Percentiles rank a stretch among this genome's conserved stretches.
phyloP scores from a whole-genome alignment of 495 filamentous ascomycete genomes.

The Lindgomyces ingoldianus region DNA sequence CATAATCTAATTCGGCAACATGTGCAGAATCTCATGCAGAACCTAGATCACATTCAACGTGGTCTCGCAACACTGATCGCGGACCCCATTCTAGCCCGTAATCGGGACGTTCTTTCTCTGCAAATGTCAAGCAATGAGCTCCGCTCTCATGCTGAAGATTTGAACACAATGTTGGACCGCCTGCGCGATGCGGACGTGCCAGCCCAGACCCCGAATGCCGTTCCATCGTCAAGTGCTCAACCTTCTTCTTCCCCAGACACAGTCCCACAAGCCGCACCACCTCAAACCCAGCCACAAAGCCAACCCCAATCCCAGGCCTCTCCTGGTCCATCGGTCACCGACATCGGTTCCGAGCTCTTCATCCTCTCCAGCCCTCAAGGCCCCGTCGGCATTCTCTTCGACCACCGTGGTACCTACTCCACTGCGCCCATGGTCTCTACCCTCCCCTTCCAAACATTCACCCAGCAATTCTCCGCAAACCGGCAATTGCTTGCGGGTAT shows the following conservation, averaged over 20 bases:
- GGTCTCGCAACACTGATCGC: conserved; percentile 20
- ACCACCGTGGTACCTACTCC: conserved; percentile 33
- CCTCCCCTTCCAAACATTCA: conserved; percentile 32
- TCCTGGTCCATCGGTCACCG: neutral
- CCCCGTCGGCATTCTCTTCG: conserved; percentile 34
- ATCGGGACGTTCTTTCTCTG: conserved; percentile 22
- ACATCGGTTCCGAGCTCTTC: conserved; percentile 28
- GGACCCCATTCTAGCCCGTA: conserved; percentile 25
- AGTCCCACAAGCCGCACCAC: neutral
- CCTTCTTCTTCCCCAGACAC: neutral
- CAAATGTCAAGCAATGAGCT: conserved; percentile 17
- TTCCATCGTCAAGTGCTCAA: neutral
- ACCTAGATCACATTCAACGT: conserved; percentile 22
- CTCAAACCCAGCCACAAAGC: neutral
- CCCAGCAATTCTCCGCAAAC: conserved; percentile 32
- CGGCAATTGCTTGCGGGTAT: conserved; percentile 27
- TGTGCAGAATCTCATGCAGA: conserved; percentile 9
- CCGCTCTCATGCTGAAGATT: conserved; percentile 11
- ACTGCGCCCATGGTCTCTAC: conserved; percentile 30
- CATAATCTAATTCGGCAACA: conserved; percentile 16
- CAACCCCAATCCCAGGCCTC: neutral
- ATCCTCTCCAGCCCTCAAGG: conserved; percentile 34
- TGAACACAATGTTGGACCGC: conserved; percentile 15
- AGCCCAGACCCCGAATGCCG: neutral
- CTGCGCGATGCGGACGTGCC: neutral